Conservation (phyloP, 805 yeast species). For the Lachancea cidri region DNA sequence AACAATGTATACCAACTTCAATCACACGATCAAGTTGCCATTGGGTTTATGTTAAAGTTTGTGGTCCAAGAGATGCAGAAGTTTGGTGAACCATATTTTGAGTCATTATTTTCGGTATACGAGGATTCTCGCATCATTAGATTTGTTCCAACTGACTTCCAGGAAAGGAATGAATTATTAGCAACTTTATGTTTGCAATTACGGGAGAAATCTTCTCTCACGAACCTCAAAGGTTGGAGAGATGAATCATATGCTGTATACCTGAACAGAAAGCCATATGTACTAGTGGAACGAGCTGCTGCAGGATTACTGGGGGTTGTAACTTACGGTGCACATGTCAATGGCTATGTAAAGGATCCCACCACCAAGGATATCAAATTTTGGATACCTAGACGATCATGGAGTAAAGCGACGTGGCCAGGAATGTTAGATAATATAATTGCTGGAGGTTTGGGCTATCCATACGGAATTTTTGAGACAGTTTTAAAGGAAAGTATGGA, state of each 20-base stretch:
- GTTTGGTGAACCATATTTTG: slow-evolving; percentile 9
- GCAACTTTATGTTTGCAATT: slow-evolving; percentile 40
- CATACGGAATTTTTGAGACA: slow-evolving; percentile 70
- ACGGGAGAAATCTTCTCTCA: slow-evolving; percentile 34
- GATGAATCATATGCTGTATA: slow-evolving; percentile 75
- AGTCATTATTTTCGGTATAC: slow-evolving; percentile 27
- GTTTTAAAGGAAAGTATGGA: slow-evolving; percentile 81
- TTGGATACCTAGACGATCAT: slow-evolving; percentile 85
- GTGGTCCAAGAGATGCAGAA: slow-evolving; percentile 33
- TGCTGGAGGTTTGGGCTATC: slow-evolving; percentile 91
- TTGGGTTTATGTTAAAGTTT: slow-evolving; percentile 38
- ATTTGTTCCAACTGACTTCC: slow-evolving; percentile 29
- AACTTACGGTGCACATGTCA: slow-evolving; percentile 86
- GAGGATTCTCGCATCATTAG: slow-evolving; percentile 27
- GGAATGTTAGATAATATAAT: slow-evolving; percentile 88
- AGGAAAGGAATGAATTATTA: slow-evolving; percentile 37
- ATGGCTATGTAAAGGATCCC: slow-evolving; percentile 62
- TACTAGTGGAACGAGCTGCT: slow-evolving; percentile 73
- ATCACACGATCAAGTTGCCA: slow-evolving; percentile 34
- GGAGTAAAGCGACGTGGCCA: slow-evolving; percentile 81
- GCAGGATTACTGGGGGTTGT: slow-evolving; percentile 79
- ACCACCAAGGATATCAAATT: slow-evolving; percentile 41
- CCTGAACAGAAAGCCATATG: slow-evolving; percentile 54
- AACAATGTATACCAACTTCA: slow-evolving; percentile 30
- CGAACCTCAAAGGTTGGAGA: slow-evolving; percentile 70